Conservation (phyloP, 139 green algal species). For the Closterium sp. region DNA sequence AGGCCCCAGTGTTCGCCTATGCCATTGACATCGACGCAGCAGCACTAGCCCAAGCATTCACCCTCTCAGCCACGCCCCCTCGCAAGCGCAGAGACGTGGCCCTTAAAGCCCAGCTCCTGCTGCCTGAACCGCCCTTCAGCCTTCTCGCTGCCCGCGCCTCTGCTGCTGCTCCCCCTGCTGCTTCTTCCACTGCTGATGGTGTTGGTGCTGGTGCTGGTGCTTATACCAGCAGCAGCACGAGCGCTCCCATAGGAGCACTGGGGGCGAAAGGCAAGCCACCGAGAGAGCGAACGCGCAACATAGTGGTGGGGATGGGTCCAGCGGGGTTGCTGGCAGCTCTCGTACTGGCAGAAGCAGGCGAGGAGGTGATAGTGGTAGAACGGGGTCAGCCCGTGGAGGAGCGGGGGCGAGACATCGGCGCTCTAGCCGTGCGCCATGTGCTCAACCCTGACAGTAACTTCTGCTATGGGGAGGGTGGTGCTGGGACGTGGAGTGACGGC, state of each 20-base stretch:
- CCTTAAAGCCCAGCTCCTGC: not conserved
- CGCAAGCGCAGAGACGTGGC: constrained; percentile 1
- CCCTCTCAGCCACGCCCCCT: constrained; percentile 27
- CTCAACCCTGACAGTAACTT: constrained; percentile 77
- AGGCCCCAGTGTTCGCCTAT: constrained; percentile 61
- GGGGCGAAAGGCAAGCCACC: not conserved
- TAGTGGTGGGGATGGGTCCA: constrained; percentile 63
- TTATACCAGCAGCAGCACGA: not conserved
- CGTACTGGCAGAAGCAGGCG: constrained; percentile 61
- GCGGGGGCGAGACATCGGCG: constrained; percentile 77
- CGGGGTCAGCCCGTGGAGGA: constrained; percentile 74
- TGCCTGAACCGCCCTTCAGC: not conserved
- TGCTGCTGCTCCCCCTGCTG: not conserved
- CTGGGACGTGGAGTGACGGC: constrained; percentile 79
- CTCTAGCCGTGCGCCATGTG: constrained; percentile 65
- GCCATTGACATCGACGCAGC: constrained; percentile 63
- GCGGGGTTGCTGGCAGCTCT: constrained; percentile 82
- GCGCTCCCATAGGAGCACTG: not conserved
- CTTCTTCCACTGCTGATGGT: not conserved
- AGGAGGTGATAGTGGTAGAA: constrained; percentile 73
- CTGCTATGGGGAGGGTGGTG: constrained; percentile 69
- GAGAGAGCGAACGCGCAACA: not conserved
- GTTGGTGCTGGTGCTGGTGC: not conserved
- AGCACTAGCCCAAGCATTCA: constrained; percentile 48
- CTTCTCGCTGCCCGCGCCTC: not conserved